phyloP scores from a whole-genome alignment of 495 filamentous ascomycete species.

The Cercophora sp. region DNA sequence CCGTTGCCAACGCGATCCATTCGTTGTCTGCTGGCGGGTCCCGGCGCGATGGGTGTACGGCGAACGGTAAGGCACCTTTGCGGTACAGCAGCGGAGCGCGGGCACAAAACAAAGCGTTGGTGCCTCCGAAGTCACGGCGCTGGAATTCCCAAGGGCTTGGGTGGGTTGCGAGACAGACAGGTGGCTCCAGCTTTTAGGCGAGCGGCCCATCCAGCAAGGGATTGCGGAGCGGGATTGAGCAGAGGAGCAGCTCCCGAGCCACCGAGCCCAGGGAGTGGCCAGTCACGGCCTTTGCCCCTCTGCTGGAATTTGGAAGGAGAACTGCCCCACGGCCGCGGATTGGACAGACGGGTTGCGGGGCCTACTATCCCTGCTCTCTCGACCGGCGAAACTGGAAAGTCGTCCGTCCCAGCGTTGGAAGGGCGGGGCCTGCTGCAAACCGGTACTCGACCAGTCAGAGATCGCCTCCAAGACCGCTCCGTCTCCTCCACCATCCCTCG shows the following conservation, averaged over 20 bases:
- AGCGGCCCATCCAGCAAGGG: neutral
- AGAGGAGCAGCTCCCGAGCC: neutral
- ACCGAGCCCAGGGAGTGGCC: slow-evolving; percentile 11
- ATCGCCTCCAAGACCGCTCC: neutral
- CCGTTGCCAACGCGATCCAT: too few relatives aligned
- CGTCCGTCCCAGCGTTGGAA: slow-evolving; percentile 26
- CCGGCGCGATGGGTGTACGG: too few relatives aligned
- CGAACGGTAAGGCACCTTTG: too few relatives aligned
- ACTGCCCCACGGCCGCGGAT: neutral
- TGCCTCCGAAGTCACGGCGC: slow-evolving; percentile 13
- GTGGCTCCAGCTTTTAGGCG: slow-evolving; percentile 14
- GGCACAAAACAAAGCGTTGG: neutral
- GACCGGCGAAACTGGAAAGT: slow-evolving; percentile 25
- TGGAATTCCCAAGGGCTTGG: slow-evolving; percentile 19
- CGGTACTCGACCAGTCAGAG: slow-evolving; percentile 8
- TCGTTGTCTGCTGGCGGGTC: too few relatives aligned
- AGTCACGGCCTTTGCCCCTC: slow-evolving; percentile 22
- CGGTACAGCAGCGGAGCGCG: too few relatives aligned
- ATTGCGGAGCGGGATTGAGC: neutral
- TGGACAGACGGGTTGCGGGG: slow-evolving; percentile 20
- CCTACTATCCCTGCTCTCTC: slow-evolving; percentile 9
- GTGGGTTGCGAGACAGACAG: slow-evolving; percentile 14
- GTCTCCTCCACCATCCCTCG: too few relatives aligned
- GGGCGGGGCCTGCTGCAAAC: neutral
- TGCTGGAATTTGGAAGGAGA: slow-evolving; percentile 13